Conservation (phyloP, 1,284 basidiomycete genomes). For the Apiotrichum gamsii region DNA sequence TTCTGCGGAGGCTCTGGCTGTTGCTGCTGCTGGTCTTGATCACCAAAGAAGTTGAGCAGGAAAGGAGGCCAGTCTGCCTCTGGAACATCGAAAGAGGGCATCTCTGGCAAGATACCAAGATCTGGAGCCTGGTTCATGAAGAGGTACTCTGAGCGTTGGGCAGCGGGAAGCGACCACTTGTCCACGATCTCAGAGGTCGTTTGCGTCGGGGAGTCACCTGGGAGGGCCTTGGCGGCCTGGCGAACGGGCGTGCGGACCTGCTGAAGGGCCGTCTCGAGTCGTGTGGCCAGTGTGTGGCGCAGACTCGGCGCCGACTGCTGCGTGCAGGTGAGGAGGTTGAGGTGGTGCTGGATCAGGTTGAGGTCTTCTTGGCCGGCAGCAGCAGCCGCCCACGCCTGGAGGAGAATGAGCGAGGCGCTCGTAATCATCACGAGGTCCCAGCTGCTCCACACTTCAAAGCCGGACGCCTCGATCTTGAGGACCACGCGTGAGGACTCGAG, state of each 20-base stretch:
- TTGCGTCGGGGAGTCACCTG: background rate
- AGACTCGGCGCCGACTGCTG: conserved; percentile 18
- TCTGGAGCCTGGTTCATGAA: conserved; percentile 15
- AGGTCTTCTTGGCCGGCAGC: conserved; percentile 14
- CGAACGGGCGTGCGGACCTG: conserved; percentile 15
- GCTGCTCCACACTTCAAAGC: conserved; percentile 22
- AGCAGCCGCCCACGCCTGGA: conserved; percentile 16
- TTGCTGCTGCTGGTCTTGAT: too few species aligned
- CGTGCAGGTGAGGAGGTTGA: conserved; percentile 16
- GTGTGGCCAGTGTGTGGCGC: conserved; percentile 15
- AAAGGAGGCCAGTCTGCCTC: conserved; percentile 19
- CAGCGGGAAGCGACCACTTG: background rate
- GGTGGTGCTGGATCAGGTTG: conserved; percentile 20
- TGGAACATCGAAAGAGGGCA: conserved; percentile 10
- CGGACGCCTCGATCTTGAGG: conserved; percentile 16
- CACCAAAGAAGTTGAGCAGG: conserved; percentile 18
- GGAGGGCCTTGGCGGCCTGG: background rate
- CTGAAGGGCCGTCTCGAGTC: conserved; percentile 18
- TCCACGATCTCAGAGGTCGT: conserved; percentile 1
- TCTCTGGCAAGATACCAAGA: conserved; percentile 9
- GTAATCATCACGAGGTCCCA: conserved; percentile 24
- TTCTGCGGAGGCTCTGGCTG: too few species aligned
- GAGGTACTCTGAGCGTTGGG: background rate
- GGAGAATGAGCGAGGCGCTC: conserved; percentile 16
- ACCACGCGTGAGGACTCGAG: conserved; percentile 17